Evolutionary conservation across 2,329 filamentous ascomycete genomes (phyloP).

Genomic region (Pyrenochaeta sp.): DNA sequence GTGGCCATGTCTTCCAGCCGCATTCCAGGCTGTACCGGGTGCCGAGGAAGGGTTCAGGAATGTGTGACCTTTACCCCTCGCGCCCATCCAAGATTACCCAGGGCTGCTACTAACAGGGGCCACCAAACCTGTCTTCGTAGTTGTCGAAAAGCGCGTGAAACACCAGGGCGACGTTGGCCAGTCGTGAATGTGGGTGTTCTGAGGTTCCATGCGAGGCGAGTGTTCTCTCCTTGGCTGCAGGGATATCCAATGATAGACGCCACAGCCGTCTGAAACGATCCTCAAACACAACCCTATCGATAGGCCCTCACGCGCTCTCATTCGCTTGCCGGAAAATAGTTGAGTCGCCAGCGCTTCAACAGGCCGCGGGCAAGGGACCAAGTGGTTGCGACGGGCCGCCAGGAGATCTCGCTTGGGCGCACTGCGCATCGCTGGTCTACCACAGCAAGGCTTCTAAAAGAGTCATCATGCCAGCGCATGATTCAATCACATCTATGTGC

Average conservation of each 20-base stretch:
- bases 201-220: conserved; percentile 32
- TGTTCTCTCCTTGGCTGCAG: conserved; percentile 33
- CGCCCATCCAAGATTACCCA: conserved; percentile 32
- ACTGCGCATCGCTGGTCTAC: conserved; percentile 23
- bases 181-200: conserved; percentile 33
- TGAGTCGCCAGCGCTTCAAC: conserved; percentile 37
- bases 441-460: conserved; percentile 4
- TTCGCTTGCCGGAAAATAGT: conserved; percentile 22
- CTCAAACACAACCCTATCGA: conserved; percentile 19
- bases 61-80: conserved; percentile 36
- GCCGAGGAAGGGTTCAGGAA: conserved; percentile 32
- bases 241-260: conserved; percentile 31
- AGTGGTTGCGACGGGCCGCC: conserved; percentile 38
- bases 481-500: conserved; percentile 8
- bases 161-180: conserved; percentile 38
- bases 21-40: conserved; percentile 28
- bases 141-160: conserved; percentile 41
- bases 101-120: conserved; percentile 34
- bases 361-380: conserved; percentile 27
- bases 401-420: conserved; percentile 24
- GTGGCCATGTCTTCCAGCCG: conserved; percentile 34
- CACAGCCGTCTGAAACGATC: conserved; percentile 41
- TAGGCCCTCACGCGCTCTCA: conserved; percentile 22
- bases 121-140: conserved; percentile 28
- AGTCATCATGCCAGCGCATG: conserved; percentile 9